Base-by-base conservation (phyloP, 345 rosid species). In the Balakata baccata region DNA sequence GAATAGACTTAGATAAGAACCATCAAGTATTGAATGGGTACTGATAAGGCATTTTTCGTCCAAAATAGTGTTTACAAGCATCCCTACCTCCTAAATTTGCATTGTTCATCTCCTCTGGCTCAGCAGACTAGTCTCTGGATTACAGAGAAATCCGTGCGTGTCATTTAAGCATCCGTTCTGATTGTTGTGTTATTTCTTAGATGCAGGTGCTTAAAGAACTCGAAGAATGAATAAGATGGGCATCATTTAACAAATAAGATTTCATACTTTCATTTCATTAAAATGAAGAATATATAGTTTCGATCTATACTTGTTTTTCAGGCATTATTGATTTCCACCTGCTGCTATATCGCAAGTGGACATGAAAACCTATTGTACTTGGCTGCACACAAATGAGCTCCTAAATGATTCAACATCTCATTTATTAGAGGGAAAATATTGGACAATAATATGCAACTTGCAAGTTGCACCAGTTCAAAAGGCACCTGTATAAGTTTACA, bases 1-100 rank as follows among this genome's bases (percentile, higher is more conserved):
- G 43, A 72, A 67, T 62, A 76, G 74, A 79, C 73, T 38, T 70
- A 50, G 79, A 68, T 64, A 64, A 77, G 78, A 71, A 70, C 66
- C 82, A 63, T 68, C 37, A 68, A 74, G 78, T 72, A 75, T 39
- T 64, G 77, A 74, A 72, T 73, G 38, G 47, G 69, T 72, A 56
- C 13, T 57, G 45, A 47, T 60, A 7, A 65, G 80, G 74, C 76
- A 71, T 12, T 10, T 46, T 74, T 63, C 51, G 29, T 51, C 54
- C 41, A 16, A 43, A 46, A n/a, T 65, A 16, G 14, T 7, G 3
- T 13, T 43, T 51, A 4, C 50, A 20, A 38, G 22, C 41, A 57
- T 8, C 9, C 52, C 8, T 64, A 22, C 60, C 23, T 23, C 11
- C 56, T 60, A 6, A 4, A 14, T 38, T 52, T 39, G 6, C 16